Evolutionary conservation across 805 yeast species (phyloP), one percentile per base, ranked within the genome.

Genomic region (Trichomonascus vanleenenianus): DNA sequence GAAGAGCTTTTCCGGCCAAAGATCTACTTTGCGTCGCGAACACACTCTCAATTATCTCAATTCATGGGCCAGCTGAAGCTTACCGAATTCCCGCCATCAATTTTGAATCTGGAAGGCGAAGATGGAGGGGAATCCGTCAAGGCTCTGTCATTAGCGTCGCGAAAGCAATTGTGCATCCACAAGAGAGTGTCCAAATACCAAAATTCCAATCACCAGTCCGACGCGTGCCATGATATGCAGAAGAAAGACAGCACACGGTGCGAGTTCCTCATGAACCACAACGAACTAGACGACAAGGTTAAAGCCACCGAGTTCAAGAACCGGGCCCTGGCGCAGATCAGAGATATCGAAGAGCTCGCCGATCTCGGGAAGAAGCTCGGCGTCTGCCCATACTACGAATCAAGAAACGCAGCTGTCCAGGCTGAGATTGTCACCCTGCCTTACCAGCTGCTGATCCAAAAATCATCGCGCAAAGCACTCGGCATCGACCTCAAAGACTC

Each of bases 21-120:
- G 53, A 76, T 89, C 1, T 76, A 65, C 53, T 88, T 80, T 58
- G 73, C 95, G 0, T 86, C 96, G 2, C 69, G 97, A 62, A 89
- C 97, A 0, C 97, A 89, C 57, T 85, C 96, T 0, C 97, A 89
- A 59, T 66, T 89, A 39, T 70, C 71, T 32, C 97, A 89, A 58
- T 85, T 89, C 57, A 76, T 87, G 0, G 74, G 76, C 12, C 96
- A 91, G 54, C 63, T 89, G 33, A 59, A 69, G 38, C 56, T 83
- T 19, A 78, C 94, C 0, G 50, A 64, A 0, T 81, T 86, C 46
- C 82, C 83, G 2, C 74, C 94, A 0, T 75, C 88, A 0, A 67
- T 79, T 45, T 64, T 48, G 12, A 33, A 40, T 19, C 4, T 32
- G 42, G 14, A 25, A 39, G 47, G 19, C 12, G 67, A 61, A 11